Percentiles rank a stretch among this genome's conserved stretches.
Evolutionary conservation across 2,329 filamentous ascomycete species (phyloP).

Genomic region (Neonectria hederae): DNA sequence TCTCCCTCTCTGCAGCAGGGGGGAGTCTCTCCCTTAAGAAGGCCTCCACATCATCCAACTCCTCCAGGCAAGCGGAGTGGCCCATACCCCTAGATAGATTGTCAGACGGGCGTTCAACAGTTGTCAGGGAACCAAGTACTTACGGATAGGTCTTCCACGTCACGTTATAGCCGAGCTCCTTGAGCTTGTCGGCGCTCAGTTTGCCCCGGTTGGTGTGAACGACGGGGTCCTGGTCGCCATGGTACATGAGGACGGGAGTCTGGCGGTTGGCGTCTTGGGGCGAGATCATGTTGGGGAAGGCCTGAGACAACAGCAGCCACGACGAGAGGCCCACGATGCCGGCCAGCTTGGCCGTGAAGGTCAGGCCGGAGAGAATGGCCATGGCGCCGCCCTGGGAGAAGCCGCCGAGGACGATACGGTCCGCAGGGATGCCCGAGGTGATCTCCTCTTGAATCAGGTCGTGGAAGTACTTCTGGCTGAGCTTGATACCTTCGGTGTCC

Average conservation of each 20-base stretch:
- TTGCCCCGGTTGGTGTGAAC: slow-evolving; percentile 76
- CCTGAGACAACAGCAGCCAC: slow-evolving; percentile 74
- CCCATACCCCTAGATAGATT: slow-evolving; percentile 65
- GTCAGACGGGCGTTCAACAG: slow-evolving; percentile 18
- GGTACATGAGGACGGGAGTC: slow-evolving; percentile 88
- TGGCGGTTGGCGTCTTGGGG: slow-evolving; percentile 63
- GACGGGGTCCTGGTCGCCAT: slow-evolving; percentile 81
- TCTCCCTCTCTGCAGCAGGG: slow-evolving; percentile 20
- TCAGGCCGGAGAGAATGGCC: slow-evolving; percentile 82
- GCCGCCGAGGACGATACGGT: slow-evolving; percentile 86
- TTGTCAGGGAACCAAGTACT: slow-evolving; percentile 43
- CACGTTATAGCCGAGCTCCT: slow-evolving; percentile 75
- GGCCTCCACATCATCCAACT: slow-evolving; percentile 83
- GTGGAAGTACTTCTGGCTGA: slow-evolving; percentile 80
- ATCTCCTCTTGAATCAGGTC: slow-evolving; percentile 82
- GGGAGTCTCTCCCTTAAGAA: slow-evolving; percentile 60
- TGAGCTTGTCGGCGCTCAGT: slow-evolving; percentile 72
- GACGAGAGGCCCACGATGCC: slow-evolving; percentile 87
- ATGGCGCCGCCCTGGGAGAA: slow-evolving; percentile 92
- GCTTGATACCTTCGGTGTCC: slow-evolving; percentile 78
- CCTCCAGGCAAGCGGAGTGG: slow-evolving; percentile 79
- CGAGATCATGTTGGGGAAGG: slow-evolving; percentile 54
- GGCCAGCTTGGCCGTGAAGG: slow-evolving; percentile 76
- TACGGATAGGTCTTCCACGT: slow-evolving; percentile 80
- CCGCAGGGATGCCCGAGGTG: slow-evolving; percentile 79